A percentile compares a stretch with the other conserved stretches of the same genome.
phyloP scores from a whole-genome alignment of 257 asterid genomes.

The Salvia splendens region DNA sequence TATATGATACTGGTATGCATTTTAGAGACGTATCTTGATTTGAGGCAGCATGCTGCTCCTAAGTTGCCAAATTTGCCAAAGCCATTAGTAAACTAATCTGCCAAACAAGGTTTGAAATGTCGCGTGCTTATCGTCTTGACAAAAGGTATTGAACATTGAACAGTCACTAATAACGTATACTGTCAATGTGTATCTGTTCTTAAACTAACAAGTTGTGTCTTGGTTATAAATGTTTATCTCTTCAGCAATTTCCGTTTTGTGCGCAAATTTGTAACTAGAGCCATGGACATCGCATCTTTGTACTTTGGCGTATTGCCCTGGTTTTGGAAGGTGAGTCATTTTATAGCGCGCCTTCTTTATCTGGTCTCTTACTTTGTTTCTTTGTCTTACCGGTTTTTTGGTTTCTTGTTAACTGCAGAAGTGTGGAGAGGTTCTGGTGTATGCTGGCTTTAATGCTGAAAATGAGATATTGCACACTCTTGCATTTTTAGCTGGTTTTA shows the following conservation, averaged over 20 bases:
- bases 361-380: constrained; percentile 23
- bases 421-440: constrained; percentile 69
- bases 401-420: constrained; percentile 49
- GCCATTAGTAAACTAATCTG: constrained; percentile 79
- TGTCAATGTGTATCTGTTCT: constrained; percentile 4
- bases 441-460: constrained; percentile 68
- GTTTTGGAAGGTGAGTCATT: constrained; percentile 88
- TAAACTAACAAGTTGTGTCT: constrained; percentile 23
- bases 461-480: constrained; percentile 86
- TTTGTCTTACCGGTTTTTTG: background rate
- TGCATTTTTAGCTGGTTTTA: constrained; percentile 86
- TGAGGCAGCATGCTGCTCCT: constrained; percentile 84
- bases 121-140: constrained; percentile 91
- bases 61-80: constrained; percentile 85
- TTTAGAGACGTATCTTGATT: constrained; percentile 82
- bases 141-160: constrained; percentile 68
- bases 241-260: constrained; percentile 81
- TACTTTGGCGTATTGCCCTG: constrained; percentile 83
- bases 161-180: constrained; percentile 17
- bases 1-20: constrained; percentile 84
- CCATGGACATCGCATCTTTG: constrained; percentile 80
- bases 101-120: constrained; percentile 87
- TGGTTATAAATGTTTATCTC: constrained; percentile 23
- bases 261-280: constrained; percentile 74
- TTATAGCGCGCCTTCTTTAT: constrained; percentile 11